Percentiles rank a stretch among this genome's conserved stretches.
Conservation (phyloP, 2,329 filamentous ascomycete genomes). For the Corniculantispora saksenae region DNA sequence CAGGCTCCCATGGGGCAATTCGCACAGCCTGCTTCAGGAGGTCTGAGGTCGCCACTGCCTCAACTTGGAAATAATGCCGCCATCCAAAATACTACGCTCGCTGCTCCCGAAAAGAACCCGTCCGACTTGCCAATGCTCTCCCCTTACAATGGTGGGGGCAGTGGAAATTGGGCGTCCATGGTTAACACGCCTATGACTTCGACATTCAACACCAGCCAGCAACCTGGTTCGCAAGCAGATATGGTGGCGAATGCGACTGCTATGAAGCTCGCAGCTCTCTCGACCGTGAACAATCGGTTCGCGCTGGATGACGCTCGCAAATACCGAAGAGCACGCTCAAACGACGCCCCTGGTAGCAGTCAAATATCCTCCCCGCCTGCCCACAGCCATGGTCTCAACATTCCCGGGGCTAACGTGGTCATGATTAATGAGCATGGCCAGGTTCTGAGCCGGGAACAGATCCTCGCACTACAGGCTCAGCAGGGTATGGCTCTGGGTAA, state of each 20-base stretch:
- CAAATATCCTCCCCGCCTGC: slow-evolving; percentile 63
- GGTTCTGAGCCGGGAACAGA: slow-evolving; percentile 79
- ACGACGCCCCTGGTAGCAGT: slow-evolving; percentile 68
- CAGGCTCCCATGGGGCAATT: slow-evolving; percentile 94
- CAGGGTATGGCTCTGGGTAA: slow-evolving; percentile 61
- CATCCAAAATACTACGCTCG: slow-evolving; percentile 82
- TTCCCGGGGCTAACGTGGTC: slow-evolving; percentile 76
- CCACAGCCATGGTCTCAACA: slow-evolving; percentile 52
- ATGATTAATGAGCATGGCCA: slow-evolving; percentile 96
- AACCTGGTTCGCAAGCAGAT: slow-evolving; percentile 66
- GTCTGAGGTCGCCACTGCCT: slow-evolving; percentile 77
- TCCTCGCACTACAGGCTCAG: slow-evolving; percentile 77
- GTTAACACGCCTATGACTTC: slow-evolving; percentile 95
- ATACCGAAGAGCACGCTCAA: slow-evolving; percentile 87
- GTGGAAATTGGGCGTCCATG: slow-evolving; percentile 98
- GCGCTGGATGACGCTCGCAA: slow-evolving; percentile 96
- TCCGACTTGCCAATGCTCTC: slow-evolving; percentile 83
- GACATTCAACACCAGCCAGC: slow-evolving; percentile 64
- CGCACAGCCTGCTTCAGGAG: slow-evolving; percentile 73
- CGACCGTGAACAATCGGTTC: slow-evolving; percentile 97
- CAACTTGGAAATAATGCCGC: slow-evolving; percentile 66
- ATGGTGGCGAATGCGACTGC: slow-evolving; percentile 99
- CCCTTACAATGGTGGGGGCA: slow-evolving; percentile 69
- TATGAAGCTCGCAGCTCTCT: slow-evolving; percentile 96
- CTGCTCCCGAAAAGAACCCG: slow-evolving; percentile 64